Base-by-base conservation (phyloP, 2,329 filamentous ascomycete genomes). In the Fusarium verrucosum region DNA sequence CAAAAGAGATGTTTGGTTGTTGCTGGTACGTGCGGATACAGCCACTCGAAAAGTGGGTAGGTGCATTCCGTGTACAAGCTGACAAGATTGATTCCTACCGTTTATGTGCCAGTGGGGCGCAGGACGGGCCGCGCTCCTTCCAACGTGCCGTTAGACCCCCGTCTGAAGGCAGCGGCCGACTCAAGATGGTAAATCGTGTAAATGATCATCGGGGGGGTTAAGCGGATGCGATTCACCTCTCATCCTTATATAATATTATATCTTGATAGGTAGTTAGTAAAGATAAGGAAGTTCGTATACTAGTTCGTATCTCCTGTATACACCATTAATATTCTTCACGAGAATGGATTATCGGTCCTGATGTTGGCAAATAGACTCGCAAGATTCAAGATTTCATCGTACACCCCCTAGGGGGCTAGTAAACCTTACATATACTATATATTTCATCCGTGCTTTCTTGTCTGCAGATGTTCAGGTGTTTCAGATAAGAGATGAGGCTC, bases 21-120 rank as follows among this genome's bases (percentile, higher is more conserved):
- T 62, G 47, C 50, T 65, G 46, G 51, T 30, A 62, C 41, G 64
- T 67, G 60, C 56, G 55, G 42, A 65, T 58, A 62, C 44, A 20
- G 25, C 17, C 13, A 43, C 30, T n/a, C n/a, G 13, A 19, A 0
- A 49, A 35, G 42, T 54, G 33, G 42, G 28, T 49, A 30, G 23
- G 23, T 25, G 16, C 19, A 1, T n/a, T 32, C 4, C 10, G 22
- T 16, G 10, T 45, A 62, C 57, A 46, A 26, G 57, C n/a, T n/a
- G n/a, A n/a, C n/a, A n/a, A n/a, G n/a, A n/a, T n/a, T n/a, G n/a
- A 52, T 28, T 23, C 17, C 20, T 65, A 17, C 62, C 62, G 26
- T 49, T 52, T 47, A 50, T 17, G 43, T 63, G 23, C 32, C 46
- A 33, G 40, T 62, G 42, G 44, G 41, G 37, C 28, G 35, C 41